Base-by-base conservation (phyloP, 805 yeast species). In the Candida hungchunana region DNA sequence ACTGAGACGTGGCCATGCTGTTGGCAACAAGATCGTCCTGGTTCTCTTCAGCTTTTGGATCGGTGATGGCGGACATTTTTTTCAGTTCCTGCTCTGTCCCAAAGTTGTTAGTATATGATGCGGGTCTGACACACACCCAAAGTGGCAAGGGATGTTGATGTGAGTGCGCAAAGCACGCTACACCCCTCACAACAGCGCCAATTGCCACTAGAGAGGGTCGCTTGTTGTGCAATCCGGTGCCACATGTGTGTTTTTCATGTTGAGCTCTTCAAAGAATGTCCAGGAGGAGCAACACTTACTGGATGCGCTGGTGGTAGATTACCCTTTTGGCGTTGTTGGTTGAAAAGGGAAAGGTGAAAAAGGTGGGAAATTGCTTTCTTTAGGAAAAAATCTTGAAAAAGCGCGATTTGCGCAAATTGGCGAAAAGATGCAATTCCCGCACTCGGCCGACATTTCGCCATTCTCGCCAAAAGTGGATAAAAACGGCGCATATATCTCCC, bases 11-110 rank as follows among this genome's bases (percentile, higher is more conserved):
- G 36, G 32, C 44, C 18, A 36, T 16, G 26, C 28, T 34, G 25
- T 40, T 36, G 23, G 40, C 45, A 17, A 46, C 52, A 28, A 53
- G 37, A 2, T 50, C 57, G 10, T 54, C 56, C 22, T 43, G 48
- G 38, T 35, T 44, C 20, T 42, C 46, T 18, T 42, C 50, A 23
- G 48, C 35, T 34, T 51, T 47, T 25, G 47, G 46, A 8, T 53
- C 57, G 10, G 53, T 42, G 29, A 54, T 37, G 20, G 44, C 53
- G 11, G 59, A 51, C 57, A 54, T 44, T 36, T 18, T n/a, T n/a
- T n/a, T n/a, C n/a, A n/a, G n/a, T n/a, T n/a, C n/a, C n/a, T n/a
- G n/a, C n/a, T n/a, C n/a, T n/a, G n/a, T 21, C 4, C n/a, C 4
- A 5, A 15, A 23, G 14, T 7, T 21, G 40, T 40, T 40, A 40